Conservation (phyloP, 2,329 filamentous ascomycete species). For the Pseudocercospora musae region DNA sequence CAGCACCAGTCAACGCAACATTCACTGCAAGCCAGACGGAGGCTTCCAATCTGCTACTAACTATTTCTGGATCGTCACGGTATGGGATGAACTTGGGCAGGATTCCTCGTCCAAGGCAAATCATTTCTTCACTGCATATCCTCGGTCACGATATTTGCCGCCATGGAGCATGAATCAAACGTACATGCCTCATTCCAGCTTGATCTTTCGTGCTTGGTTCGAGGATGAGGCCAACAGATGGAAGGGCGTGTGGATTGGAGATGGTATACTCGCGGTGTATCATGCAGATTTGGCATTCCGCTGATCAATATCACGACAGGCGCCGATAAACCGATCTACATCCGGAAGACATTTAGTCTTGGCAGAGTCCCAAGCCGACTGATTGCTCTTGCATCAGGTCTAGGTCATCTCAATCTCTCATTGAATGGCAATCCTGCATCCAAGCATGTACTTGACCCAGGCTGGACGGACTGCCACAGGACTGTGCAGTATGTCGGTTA, state of each 20-base stretch:
- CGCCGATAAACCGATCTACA: constrained; percentile 41
- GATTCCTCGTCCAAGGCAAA: neutral
- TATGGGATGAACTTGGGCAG: constrained; percentile 1
- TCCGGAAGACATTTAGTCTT: constrained; percentile 37
- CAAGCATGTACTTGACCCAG: constrained; percentile 39
- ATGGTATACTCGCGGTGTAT: constrained; percentile 18
- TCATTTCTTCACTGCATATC: constrained; percentile 39
- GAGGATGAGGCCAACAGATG: constrained; percentile 41
- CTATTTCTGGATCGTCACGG: constrained; percentile 34
- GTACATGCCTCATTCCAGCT: constrained; percentile 43
- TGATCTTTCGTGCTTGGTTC: constrained; percentile 45
- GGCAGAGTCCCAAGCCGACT: constrained; percentile 34
- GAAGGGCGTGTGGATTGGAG: constrained; percentile 43
- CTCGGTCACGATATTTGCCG: constrained; percentile 34
- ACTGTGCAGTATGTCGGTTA: neutral
- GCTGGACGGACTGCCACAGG: constrained; percentile 37
- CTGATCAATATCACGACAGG: constrained; percentile 8
- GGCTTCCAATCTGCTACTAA: constrained; percentile 39
- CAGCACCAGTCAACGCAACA: constrained; percentile 29
- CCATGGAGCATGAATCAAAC: constrained; percentile 45
- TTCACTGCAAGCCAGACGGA: constrained; percentile 30
- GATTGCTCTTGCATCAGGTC: constrained; percentile 39
- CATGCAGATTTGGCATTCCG: neutral
- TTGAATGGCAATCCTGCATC: constrained; percentile 38
- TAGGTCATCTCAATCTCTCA: constrained; percentile 42